Conservation (phyloP, 2,329 filamentous ascomycete species). For the Ophiocordyceps camponoti-saundersi region DNA sequence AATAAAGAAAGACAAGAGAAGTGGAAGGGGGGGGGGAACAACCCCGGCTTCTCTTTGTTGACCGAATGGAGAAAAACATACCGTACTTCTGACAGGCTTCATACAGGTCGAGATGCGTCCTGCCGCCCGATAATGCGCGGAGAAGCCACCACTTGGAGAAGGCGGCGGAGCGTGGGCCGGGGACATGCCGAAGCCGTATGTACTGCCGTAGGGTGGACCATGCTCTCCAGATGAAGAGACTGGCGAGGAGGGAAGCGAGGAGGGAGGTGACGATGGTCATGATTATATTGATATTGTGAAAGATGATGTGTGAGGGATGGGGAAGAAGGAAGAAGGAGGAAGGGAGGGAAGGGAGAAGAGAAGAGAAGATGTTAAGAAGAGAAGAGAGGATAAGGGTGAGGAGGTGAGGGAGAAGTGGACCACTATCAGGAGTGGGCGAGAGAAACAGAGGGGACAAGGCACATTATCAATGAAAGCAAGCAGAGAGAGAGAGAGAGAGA, state of each 20-base stretch:
- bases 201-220: constrained; percentile 9
- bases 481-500: background rate
- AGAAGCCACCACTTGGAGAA: constrained; percentile 24
- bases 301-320: no score
- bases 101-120: constrained; percentile 17
- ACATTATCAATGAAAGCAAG: background rate
- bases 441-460: background rate
- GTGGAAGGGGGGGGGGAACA: background rate
- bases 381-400: background rate
- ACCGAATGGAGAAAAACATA: constrained; percentile 6
- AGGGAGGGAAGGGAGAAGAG: background rate
- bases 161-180: constrained; percentile 18
- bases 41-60: no score
- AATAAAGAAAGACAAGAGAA: no score
- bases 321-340: background rate
- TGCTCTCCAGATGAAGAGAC: background rate
- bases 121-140: constrained; percentile 12
- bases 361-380: background rate
- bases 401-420: no score
- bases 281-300: background rate
- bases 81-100: constrained; percentile 18
- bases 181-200: constrained; percentile 20
- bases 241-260: background rate
- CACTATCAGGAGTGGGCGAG: background rate
- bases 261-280: background rate